These are phyloP conservation scores for Phycomyces nitens DNA, from an alignment of 192 early-diverging fungal genomes.

Conservation along the genomic window DNA sequence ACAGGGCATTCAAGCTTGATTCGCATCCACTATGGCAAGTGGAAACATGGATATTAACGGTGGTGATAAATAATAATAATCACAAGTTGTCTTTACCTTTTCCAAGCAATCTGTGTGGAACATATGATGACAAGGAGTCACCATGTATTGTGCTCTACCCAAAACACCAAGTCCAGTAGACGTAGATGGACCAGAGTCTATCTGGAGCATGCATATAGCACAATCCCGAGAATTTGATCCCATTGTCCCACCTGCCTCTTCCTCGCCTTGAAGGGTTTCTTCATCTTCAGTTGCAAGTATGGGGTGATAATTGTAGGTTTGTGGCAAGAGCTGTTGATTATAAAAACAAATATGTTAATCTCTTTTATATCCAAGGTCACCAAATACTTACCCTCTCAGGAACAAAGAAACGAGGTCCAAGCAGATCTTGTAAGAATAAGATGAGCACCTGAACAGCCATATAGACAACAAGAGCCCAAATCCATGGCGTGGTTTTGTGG, in stretches of 20 bases:
- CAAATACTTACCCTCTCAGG: slow-evolving; percentile 52
- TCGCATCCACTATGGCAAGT: slow-evolving; percentile 60
- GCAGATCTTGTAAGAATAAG: slow-evolving; percentile 60
- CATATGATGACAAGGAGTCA: slow-evolving; percentile 77
- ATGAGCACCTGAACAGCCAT: slow-evolving; percentile 54
- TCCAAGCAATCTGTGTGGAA: slow-evolving; percentile 77
- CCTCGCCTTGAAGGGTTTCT: slow-evolving; percentile 31
- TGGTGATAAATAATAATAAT: neutral
- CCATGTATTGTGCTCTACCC: slow-evolving; percentile 58
- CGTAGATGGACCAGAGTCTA: slow-evolving; percentile 38
- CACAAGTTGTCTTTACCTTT: slow-evolving; percentile 31
- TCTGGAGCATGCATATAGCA: slow-evolving; percentile 62
- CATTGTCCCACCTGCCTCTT: slow-evolving; percentile 1
- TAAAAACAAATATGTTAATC: neutral
- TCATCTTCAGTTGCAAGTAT: slow-evolving; percentile 47
- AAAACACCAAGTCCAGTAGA: slow-evolving; percentile 43
- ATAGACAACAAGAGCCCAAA: slow-evolving; percentile 55
- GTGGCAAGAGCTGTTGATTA: slow-evolving; percentile 50
- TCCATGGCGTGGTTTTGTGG: slow-evolving; percentile 46
- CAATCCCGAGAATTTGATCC: slow-evolving; percentile 45
- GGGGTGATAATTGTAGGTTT: slow-evolving; percentile 69
- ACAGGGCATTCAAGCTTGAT: slow-evolving; percentile 77
- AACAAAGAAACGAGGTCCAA: slow-evolving; percentile 73
- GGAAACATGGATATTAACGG: too few relatives aligned
- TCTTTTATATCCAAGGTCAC: neutral